A percentile compares a stretch with the other conserved stretches of the same genome.
Conservation (phyloP, 1,284 basidiomycete species). For the Apiotrichum laibachii region DNA sequence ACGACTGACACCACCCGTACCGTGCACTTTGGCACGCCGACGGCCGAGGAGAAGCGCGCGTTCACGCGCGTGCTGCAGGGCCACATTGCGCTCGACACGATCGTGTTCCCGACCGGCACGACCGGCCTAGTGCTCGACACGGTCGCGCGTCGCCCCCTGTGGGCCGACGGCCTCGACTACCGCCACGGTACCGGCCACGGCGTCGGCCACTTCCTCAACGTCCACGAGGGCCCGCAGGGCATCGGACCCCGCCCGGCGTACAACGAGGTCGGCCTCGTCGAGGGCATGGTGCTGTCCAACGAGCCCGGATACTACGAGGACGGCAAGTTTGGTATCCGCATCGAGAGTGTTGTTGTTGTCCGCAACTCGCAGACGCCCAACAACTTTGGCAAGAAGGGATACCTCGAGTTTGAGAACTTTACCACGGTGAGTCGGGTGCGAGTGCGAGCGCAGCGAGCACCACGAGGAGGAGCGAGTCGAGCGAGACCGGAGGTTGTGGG, state of each 20-base stretch:
- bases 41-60: conserved; percentile 74
- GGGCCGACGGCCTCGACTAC: conserved; percentile 80
- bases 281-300: conserved; percentile 87
- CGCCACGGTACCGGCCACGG: conserved; percentile 89
- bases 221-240: conserved; percentile 90
- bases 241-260: conserved; percentile 71
- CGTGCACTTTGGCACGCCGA: conserved; percentile 87
- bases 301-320: conserved; percentile 94
- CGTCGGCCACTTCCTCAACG: conserved; percentile 86
- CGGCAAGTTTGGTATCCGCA: conserved; percentile 86
- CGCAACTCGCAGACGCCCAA: conserved; percentile 68
- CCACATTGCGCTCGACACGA: conserved; percentile 59
- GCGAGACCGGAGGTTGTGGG: too few species aligned
- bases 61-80: conserved; percentile 72
- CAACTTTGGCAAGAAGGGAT: conserved; percentile 82
- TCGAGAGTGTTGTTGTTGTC: conserved; percentile 83
- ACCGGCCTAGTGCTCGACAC: conserved; percentile 64
- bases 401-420: conserved; percentile 75
- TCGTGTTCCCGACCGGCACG: conserved; percentile 82
- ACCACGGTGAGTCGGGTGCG: conserved; percentile 62
- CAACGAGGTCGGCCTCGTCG: conserved; percentile 64
- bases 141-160: conserved; percentile 77
- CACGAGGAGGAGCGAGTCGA: background rate
- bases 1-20: conserved; percentile 94
- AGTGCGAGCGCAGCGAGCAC: background rate